phyloP scores from a whole-genome alignment of 139 green algal genomes.

The Tetradesmus obliquus region DNA sequence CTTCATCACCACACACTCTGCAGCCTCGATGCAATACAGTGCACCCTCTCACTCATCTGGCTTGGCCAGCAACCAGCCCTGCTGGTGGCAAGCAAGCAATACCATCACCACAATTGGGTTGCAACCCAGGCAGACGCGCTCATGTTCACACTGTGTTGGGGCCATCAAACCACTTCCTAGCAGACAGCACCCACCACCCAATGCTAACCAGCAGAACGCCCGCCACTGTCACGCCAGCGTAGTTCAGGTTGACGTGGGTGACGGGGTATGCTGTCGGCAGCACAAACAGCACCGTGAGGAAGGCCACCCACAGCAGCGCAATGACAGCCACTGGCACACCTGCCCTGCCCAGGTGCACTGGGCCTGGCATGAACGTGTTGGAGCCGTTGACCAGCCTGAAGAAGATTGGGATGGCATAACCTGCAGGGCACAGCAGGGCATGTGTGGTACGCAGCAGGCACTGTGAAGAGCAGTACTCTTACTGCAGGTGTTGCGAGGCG shows the following conservation, averaged over 20 bases:
- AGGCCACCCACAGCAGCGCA: neutral
- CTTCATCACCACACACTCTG: too few relatives aligned
- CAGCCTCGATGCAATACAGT: too few relatives aligned
- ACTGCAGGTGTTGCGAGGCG: too few relatives aligned
- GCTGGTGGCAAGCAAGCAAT: neutral
- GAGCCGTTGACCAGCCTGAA: neutral
- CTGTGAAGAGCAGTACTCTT: too few relatives aligned
- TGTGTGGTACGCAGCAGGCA: neutral
- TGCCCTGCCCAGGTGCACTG: neutral
- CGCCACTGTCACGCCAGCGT: neutral
- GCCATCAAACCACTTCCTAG: slow-evolving; percentile 29
- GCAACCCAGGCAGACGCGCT: too few relatives aligned
- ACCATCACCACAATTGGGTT: neutral
- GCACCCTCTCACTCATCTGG: too few relatives aligned
- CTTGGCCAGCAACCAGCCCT: neutral
- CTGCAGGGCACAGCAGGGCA: neutral
- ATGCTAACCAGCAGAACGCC: slow-evolving; percentile 22
- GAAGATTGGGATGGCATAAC: slow-evolving; percentile 2
- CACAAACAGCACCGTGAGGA: slow-evolving; percentile 33
- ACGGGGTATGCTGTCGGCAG: slow-evolving; percentile 24
- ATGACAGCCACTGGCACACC: slow-evolving; percentile 1
- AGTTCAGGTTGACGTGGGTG: slow-evolving; percentile 20
- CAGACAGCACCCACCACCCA: neutral
- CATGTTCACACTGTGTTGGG: neutral
- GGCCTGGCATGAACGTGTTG: neutral